Percentiles rank a stretch among this genome's conserved stretches.
These are phyloP conservation scores for Cnidoscolus chayamansa DNA, from an alignment of 441 rosid genomes.

Conservation along the genomic window DNA sequence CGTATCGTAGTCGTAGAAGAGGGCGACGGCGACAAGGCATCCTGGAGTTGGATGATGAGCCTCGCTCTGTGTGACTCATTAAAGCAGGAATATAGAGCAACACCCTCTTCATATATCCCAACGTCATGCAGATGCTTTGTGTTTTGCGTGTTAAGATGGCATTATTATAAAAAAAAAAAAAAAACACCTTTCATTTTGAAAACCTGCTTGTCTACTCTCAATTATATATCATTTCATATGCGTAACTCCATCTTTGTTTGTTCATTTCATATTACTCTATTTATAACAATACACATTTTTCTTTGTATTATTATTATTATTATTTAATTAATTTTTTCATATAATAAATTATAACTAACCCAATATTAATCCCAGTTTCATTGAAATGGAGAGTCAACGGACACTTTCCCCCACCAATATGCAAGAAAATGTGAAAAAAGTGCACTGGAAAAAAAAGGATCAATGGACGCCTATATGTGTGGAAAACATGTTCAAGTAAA, in stretches of 20 bases:
- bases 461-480: neutral
- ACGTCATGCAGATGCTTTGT: neutral
- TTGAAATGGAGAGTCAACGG: neutral
- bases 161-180: neutral
- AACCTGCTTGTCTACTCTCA: neutral
- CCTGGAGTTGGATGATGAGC: too few relatives aligned
- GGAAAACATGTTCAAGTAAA: neutral
- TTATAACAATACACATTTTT: too few relatives aligned
- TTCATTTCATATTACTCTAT: too few relatives aligned
- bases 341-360: neutral
- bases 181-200: neutral
- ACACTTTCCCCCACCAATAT: neutral
- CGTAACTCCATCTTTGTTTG: too few relatives aligned
- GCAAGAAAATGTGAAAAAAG: neutral
- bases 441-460: neutral
- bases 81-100: too few relatives aligned
- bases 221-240: too few relatives aligned
- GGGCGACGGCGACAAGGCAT: too few relatives aligned
- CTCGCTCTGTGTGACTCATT: too few relatives aligned
- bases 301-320: too few relatives aligned
- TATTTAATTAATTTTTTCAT: too few relatives aligned
- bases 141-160: conserved; percentile 19
- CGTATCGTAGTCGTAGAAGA: too few relatives aligned
- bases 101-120: neutral
- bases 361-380: neutral